phyloP scores from a whole-genome alignment of 2,329 filamentous ascomycete genomes.

The Neophaeococcomyces aloes region DNA sequence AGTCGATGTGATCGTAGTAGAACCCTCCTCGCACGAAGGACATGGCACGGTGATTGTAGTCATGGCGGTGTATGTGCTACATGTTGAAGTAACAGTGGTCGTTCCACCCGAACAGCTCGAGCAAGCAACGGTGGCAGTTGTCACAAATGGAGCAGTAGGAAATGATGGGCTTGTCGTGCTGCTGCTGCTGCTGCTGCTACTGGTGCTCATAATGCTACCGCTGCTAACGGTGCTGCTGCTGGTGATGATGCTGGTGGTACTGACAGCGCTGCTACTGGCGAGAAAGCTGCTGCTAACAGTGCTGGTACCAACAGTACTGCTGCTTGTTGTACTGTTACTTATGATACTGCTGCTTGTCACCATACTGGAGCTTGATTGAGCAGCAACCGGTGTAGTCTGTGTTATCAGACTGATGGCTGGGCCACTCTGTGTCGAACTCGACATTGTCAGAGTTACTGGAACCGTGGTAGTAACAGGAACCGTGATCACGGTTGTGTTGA shows the following conservation, averaged over 20 bases:
- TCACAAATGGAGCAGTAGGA: constrained; percentile 2
- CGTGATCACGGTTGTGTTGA: constrained; percentile 5
- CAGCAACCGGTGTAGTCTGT: not conserved
- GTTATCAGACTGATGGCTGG: not conserved
- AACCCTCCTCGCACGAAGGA: not conserved
- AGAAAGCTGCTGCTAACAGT: too few species aligned
- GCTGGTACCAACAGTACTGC: too few species aligned
- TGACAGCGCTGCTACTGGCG: too few species aligned
- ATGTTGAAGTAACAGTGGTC: constrained; percentile 6
- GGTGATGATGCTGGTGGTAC: too few species aligned
- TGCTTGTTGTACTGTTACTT: too few species aligned
- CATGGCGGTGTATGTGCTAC: constrained; percentile 2
- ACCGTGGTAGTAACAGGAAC: constrained; percentile 1
- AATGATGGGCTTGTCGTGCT: not conserved
- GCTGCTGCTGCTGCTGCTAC: not conserved
- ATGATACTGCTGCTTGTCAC: not conserved
- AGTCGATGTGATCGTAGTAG: constrained; percentile 4
- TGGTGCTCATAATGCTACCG: not conserved
- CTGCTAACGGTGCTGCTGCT: too few species aligned
- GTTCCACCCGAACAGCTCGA: constrained; percentile 1
- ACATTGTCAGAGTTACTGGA: not conserved
- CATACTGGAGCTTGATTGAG: not conserved
- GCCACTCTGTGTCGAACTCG: too few species aligned
- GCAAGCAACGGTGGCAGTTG: constrained; percentile 1
- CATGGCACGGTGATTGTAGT: constrained; percentile 2